A percentile compares a stretch with the other conserved stretches of the same genome.
Conservation (phyloP, 225 moss, liverwort and hornwort genomes). For the Sphagnum tenellum region DNA sequence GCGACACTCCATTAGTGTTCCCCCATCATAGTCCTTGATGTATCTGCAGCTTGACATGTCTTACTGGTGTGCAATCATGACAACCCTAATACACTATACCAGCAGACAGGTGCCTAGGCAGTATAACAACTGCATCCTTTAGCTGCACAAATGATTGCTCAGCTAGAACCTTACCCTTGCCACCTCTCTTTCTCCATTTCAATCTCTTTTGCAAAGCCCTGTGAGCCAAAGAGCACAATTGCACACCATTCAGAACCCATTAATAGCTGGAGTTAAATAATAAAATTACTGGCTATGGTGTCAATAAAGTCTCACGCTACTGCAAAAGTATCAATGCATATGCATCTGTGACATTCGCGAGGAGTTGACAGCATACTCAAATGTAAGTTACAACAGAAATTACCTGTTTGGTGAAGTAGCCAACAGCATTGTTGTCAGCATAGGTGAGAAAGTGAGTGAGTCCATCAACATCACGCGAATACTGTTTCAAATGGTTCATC, state of each 20-base stretch:
- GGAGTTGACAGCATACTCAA: no score
- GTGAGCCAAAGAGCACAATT: not conserved
- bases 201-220: slow-evolving; percentile 97
- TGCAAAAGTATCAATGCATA: no score
- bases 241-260: no score
- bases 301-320: no score
- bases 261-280: no score
- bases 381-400: not conserved
- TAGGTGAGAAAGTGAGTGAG: slow-evolving; percentile 96
- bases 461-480: slow-evolving; percentile 83
- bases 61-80: no score
- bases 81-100: no score
- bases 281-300: no score
- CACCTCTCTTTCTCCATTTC: slow-evolving; percentile 98
- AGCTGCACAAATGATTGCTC: not conserved
- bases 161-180: slow-evolving; percentile 61
- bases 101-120: no score
- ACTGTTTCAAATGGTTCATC: slow-evolving; percentile 99
- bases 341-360: no score
- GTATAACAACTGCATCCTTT: no score
- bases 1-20: slow-evolving; percentile 96
- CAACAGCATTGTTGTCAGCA: slow-evolving; percentile 98
- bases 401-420: slow-evolving; percentile 97
- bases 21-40: slow-evolving; percentile 99
- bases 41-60: slow-evolving; percentile 32